These are phyloP conservation scores for Shiraia bambusicola DNA, from an alignment of 2,329 filamentous ascomycete species.

Conservation along the genomic window DNA sequence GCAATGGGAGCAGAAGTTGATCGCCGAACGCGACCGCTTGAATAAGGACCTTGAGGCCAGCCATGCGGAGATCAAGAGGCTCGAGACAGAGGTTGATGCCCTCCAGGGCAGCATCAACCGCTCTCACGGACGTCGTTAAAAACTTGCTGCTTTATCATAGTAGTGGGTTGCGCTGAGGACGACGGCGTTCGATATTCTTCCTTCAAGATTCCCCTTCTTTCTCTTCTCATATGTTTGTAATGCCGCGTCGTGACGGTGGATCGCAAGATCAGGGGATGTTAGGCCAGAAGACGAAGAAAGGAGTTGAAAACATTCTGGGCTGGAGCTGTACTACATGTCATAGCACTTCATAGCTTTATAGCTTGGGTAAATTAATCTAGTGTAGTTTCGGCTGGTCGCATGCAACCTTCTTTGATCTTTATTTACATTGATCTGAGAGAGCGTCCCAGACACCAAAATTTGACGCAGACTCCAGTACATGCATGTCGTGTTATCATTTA, in stretches of 20 bases:
- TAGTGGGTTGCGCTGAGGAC: slow-evolving; percentile 16
- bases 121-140: slow-evolving; percentile 87
- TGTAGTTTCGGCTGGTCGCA: slow-evolving; percentile 28
- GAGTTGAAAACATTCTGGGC: slow-evolving; percentile 13
- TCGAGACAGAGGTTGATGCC: slow-evolving; percentile 88
- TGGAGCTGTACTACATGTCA: slow-evolving; percentile 15
- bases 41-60: slow-evolving; percentile 99
- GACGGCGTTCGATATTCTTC: slow-evolving; percentile 30
- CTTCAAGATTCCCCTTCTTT: slow-evolving; percentile 46
- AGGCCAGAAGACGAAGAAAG: slow-evolving; percentile 1
- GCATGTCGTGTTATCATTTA: not conserved
- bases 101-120: slow-evolving; percentile 89
- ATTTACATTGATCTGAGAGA: not conserved
- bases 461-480: not conserved
- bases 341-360: slow-evolving; percentile 20
- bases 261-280: not conserved
- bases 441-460: not conserved
- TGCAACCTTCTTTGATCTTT: not conserved
- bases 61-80: slow-evolving; percentile 84
- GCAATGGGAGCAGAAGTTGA: slow-evolving; percentile 99
- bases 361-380: slow-evolving; percentile 35
- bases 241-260: slow-evolving; percentile 35
- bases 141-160: slow-evolving; percentile 10
- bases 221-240: slow-evolving; percentile 46
- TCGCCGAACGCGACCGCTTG: slow-evolving; percentile 94